Base-by-base conservation (phyloP, 495 filamentous ascomycete species). In the Aspergillus biplanus region DNA sequence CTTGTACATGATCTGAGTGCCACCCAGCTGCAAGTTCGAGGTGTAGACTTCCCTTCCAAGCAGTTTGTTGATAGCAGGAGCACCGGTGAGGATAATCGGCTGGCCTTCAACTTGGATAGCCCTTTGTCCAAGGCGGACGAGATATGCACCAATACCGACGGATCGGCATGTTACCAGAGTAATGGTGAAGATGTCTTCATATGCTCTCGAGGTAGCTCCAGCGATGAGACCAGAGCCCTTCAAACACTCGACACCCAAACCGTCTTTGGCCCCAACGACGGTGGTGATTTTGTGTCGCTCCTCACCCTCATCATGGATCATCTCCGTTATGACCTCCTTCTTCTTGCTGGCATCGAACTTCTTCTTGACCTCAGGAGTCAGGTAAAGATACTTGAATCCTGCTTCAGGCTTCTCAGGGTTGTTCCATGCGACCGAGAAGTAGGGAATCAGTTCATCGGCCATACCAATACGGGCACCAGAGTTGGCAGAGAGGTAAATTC, bases 1-100 rank as follows among this genome's bases (percentile, higher is more conserved):
- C 81, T 89, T 94, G 86, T 99, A 98, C 95, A 99, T 99, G 84
- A 99, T 99, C 80, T 99, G 95, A 46, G 95, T 98, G 68, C 95
- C 95, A 87, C 95, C 95, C 64, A 99, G 90, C 82, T 99, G 95
- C 64, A 99, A 78, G 85, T 99, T 99, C 37, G 95, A 98, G 50
- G 95, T 97, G 83, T 99, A 99, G 16, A 99, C 94, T 80, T 99
- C 96, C 65, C 95, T 91, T 46, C 95, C 95, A 55, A 99, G 89
- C 67, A 99, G 83, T 83, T 97, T 99, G 87, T 99, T 99, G 78
- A 99, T 90, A 58, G 95, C 95, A 65, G 91, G 91, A 34, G 95
- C 95, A 83, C 95, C 95, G 73, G 95, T 99, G 62, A 99, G 88
- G 70, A 99, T 99, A 79, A 99, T 99, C 12, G 95, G 95, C 80